phyloP scores from a whole-genome alignment of 768 basidiomycete species.

The Suillus discolor region DNA sequence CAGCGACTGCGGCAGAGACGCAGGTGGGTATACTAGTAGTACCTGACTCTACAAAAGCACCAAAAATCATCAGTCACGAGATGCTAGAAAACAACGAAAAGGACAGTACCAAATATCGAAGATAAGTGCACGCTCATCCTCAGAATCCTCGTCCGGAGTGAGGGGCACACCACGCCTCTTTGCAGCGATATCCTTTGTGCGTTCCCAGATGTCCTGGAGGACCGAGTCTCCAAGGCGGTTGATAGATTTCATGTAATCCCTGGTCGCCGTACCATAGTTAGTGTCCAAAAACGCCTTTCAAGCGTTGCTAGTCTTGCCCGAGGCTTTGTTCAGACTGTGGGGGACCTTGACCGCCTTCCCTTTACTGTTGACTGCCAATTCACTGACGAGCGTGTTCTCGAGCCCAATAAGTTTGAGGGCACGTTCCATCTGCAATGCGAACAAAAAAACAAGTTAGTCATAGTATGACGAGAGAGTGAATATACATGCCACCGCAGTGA shows the following conservation, averaged over 20 bases:
- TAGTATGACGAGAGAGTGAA: neutral
- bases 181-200: neutral
- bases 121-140: neutral
- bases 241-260: neutral
- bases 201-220: neutral
- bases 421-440: conserved; percentile 13
- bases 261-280: neutral
- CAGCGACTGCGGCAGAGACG: too few relatives aligned
- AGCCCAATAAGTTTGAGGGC: conserved; percentile 6
- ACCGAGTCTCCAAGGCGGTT: neutral
- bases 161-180: neutral
- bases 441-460: neutral
- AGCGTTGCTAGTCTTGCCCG: neutral
- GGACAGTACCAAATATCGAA: too few relatives aligned
- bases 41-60: too few relatives aligned
- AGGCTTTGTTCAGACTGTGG: neutral
- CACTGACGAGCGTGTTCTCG: neutral
- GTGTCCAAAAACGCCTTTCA: neutral
- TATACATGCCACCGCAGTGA: conserved; percentile 7
- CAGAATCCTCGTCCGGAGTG: neutral
- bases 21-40: too few relatives aligned
- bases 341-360: neutral
- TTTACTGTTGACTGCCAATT: neutral
- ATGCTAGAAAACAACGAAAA: too few relatives aligned
- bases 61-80: too few relatives aligned